A percentile compares a stretch with the other conserved stretches of the same genome.
phyloP scores from a whole-genome alignment of 2,329 filamentous ascomycete species.

The Escovopsis sp. region DNA sequence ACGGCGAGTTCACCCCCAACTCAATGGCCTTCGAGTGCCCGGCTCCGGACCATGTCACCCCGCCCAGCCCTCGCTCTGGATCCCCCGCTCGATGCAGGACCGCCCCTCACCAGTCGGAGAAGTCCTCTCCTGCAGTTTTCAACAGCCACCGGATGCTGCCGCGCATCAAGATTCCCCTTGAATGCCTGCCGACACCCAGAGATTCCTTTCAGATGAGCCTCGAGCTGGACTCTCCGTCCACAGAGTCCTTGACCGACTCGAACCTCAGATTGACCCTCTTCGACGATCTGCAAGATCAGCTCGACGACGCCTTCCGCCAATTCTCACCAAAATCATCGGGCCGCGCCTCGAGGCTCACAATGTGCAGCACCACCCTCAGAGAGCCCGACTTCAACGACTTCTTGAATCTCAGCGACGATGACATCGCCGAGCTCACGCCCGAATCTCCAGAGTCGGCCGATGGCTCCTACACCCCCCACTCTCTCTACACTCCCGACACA shows the following conservation, averaged over 20 bases:
- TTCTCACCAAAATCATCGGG: slow-evolving; percentile 11
- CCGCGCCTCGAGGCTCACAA: slow-evolving; percentile 16
- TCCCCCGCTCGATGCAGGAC: slow-evolving; percentile 11
- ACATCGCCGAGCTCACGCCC: slow-evolving; percentile 33
- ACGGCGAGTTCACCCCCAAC: slow-evolving; percentile 11
- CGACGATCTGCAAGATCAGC: slow-evolving; percentile 12
- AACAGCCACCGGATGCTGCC: slow-evolving; percentile 10
- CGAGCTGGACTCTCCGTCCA: slow-evolving; percentile 11
- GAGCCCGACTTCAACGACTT: slow-evolving; percentile 41
- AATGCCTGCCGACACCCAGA: slow-evolving; percentile 15
- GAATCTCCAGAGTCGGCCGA: slow-evolving; percentile 6
- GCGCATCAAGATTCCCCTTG: slow-evolving; percentile 7
- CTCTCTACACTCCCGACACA: no score
- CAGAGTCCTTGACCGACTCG: slow-evolving; percentile 13
- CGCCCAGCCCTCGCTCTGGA: slow-evolving; percentile 12
- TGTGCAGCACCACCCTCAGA: slow-evolving; percentile 23
- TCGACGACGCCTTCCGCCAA: slow-evolving; percentile 12
- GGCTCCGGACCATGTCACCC: slow-evolving; percentile 10
- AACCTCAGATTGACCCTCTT: slow-evolving; percentile 14
- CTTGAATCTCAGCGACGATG: slow-evolving; percentile 38
- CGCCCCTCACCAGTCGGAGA: slow-evolving; percentile 13
- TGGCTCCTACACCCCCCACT: not conserved
- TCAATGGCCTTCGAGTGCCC: slow-evolving; percentile 10
- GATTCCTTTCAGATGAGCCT: slow-evolving; percentile 17
- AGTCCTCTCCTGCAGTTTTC: slow-evolving; percentile 17